These are phyloP conservation scores for Senecio squalidus DNA, from an alignment of 140 eudicot genomes.

Conservation along the genomic window DNA sequence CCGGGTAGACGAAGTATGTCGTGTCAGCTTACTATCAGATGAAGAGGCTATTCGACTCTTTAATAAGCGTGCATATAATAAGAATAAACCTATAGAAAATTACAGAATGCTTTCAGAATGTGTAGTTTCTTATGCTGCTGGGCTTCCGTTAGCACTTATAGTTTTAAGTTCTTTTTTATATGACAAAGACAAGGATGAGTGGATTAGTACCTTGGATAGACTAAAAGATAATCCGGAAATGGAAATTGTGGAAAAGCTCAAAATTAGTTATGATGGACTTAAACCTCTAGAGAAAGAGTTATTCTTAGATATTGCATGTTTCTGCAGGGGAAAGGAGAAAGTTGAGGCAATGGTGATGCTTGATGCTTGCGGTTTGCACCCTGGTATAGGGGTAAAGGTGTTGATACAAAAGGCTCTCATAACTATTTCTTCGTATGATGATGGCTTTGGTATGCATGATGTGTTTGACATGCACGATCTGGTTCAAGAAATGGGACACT, in stretches of 20 bases:
- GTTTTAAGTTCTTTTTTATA: background rate
- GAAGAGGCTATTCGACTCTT: background rate
- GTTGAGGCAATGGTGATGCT: background rate
- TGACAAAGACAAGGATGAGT: background rate
- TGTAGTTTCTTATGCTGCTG: background rate
- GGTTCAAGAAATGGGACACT: background rate
- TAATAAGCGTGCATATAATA: background rate
- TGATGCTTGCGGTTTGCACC: background rate
- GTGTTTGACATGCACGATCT: background rate
- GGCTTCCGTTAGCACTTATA: background rate
- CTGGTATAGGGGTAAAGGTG: background rate
- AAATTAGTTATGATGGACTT: background rate
- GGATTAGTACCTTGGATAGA: background rate
- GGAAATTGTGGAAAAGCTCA: background rate
- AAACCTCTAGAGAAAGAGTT: background rate
- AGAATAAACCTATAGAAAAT: background rate
- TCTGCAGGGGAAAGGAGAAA: background rate
- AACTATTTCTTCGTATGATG: background rate
- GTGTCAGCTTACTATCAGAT: background rate
- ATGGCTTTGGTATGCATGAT: background rate
- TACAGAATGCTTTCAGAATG: background rate
- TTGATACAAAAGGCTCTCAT: background rate
- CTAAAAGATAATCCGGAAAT: background rate
- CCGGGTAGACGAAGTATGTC: background rate
- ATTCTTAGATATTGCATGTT: background rate